Evolutionary conservation across 768 basidiomycete genomes (phyloP), one percentile per base, ranked within the genome.

Genomic region (Tricholomella constricta): DNA sequence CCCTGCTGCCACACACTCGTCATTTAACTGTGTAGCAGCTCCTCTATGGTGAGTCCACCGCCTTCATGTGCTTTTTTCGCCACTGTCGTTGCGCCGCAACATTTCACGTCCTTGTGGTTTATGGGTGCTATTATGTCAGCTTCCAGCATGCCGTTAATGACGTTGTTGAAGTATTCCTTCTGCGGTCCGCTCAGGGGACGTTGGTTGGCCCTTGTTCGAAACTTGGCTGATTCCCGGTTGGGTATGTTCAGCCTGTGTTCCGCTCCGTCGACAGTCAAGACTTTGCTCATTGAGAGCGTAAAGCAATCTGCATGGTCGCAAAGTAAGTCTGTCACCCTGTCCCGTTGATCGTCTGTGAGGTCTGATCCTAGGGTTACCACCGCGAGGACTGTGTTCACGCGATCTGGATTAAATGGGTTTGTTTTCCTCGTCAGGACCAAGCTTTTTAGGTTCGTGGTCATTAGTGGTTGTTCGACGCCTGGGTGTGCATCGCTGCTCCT

Each of bases 201-300:
- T 37, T 77, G 74, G 34, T 65, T 58, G 0, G 72, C 59, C 23
- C 70, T 72, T 2, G 52, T 71, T 5, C 58, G 55, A 54, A 79
- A 72, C 10, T 44, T 65, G 1, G 59, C 36, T 4, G 17, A 36
- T 46, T 46, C 45, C 2, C 59, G 65, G 14, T 56, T 37, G 0
- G 69, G 70, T 2, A 79, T 61, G 41, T 72, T 62, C 10, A 78
- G 62, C 2, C 47, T 57, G 55, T 78, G 75, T 2, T 60, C 61
- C 5, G 65, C 68, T 3, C 66, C 69, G 4, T 61, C 40, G 0
- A 77, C 67, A 25, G 35, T 1, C 56, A 52, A 42, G 3, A 78
- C 74, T 50, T 78, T 74, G 20, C 64, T 66, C 11, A 77, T 55
- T 0, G 70, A 67, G 2, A 77, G 55, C 7, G 74, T 71, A 51